Evolutionary conservation across 1,284 basidiomycete species (phyloP), one percentile per base, ranked within the genome.

Genomic region (Violaceomyces palustris): DNA sequence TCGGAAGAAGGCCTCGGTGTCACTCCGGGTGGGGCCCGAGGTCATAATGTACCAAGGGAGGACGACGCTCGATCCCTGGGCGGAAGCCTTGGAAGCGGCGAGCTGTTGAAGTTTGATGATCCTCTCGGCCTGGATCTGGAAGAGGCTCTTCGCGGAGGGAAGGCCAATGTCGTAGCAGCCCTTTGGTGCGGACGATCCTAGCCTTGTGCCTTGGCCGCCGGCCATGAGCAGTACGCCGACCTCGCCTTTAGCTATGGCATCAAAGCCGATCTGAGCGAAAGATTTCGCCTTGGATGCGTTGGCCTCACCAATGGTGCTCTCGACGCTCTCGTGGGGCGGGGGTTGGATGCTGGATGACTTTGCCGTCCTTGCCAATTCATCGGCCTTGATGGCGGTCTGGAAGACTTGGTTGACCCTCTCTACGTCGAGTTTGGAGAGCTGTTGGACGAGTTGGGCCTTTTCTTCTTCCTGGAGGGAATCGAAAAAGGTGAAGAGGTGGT

Each of bases 1-100:
- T 50, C 77, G 77, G 76, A 98, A 97, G 79, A 87, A 98, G 31
- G 78, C 77, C 74, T 90, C 86, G 21, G 94, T 98, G 41, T 86
- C 85, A 45, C 77, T 78, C 52, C 91, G 82, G 22, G 94, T 99
- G 21, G 94, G 93, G 14, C 92, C 92, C 68, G 88, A 91, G 46
- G 93, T 98, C 94, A 99, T 99, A 69, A 99, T 83, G 78, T 96
- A 98, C 94, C 94, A 98, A 83, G 67, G 86, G 51, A 97, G 82
- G 40, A 85, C 83, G 24, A 64, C 61, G 3, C 81, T 79, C 12
- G 76, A 72, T 19, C 79, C 73, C 63, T 81, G 82, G 42, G 78
- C 77, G 37, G 72, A 76, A 39, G 79, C 77, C 32, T 50, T 36
- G 37, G 49, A 17, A 4, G 48, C 48, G 0, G 91, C 92, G 35